A percentile compares a stretch with the other conserved stretches of the same genome.
Evolutionary conservation across 306 rosid genomes (phyloP).

Genomic region (Macrotyloma uniflorum): DNA sequence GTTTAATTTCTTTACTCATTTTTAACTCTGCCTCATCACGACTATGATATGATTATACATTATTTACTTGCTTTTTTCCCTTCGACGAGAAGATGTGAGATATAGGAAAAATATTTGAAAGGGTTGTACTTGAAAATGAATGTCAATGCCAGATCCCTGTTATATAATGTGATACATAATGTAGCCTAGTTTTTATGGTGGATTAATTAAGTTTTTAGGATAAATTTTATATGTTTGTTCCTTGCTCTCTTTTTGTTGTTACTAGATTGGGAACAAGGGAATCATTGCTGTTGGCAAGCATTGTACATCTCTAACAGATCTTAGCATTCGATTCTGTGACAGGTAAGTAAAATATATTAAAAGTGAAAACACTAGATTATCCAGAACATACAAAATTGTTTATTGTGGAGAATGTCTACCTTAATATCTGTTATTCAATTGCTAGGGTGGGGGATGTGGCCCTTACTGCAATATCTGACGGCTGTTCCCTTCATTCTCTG

Average conservation of each 20-base stretch:
- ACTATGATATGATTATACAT: background rate
- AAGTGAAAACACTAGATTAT: background rate
- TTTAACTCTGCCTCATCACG: constrained; percentile 7
- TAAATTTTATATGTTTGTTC: background rate
- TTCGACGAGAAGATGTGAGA: background rate
- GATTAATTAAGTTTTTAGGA: background rate
- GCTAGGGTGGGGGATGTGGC: constrained; percentile 84
- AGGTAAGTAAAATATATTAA: constrained; percentile 44
- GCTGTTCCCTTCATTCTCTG: constrained; percentile 68
- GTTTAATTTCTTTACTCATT: background rate
- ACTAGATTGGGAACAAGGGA: constrained; percentile 77
- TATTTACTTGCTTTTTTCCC: constrained; percentile 10
- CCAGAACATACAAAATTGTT: background rate
- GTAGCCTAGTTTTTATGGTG: background rate
- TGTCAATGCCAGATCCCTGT: background rate
- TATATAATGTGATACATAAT: background rate
- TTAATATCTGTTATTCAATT: constrained; percentile 12
- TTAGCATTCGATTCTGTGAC: constrained; percentile 81
- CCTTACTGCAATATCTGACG: constrained; percentile 68
- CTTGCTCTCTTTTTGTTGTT: constrained; percentile 6
- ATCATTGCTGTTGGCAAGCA: constrained; percentile 69
- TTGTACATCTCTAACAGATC: constrained; percentile 70
- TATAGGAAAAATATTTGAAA: background rate
- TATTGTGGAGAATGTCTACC: constrained; percentile 8
- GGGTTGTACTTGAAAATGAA: background rate